Base-by-base conservation (phyloP, 345 rosid genomes). In the Euphorbia tirucalli region DNA sequence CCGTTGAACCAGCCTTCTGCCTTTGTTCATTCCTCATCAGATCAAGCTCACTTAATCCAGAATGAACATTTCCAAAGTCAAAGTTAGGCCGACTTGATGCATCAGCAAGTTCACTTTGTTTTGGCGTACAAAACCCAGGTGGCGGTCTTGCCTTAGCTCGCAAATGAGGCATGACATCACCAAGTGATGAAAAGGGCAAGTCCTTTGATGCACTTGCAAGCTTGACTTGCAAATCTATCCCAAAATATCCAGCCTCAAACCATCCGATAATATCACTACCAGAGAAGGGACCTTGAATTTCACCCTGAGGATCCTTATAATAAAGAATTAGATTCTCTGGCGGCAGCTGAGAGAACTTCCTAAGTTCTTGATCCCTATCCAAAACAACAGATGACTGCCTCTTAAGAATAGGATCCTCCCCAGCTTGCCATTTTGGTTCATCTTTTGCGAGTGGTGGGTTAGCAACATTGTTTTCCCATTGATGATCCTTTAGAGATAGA, bases 131-230 rank as follows among this genome's bases (percentile, higher is more conserved):
- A 83, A 95, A 95, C 61, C 99, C 98, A 80, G 99, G 97, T 5
- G 99, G 99, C 46, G 99, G 98, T 64, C 97, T 87, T 8, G 96
- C 96, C 82, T 95, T 95, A 61, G 97, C 92, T 66, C 94, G 87
- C 74, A 95, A 81, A 80, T 95, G 99, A 69, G 99, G 99, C 98
- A 93, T 95, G 31, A 89, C 93, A 85, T 95, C 97, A 71, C 99
- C 93, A 35, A 95, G 99, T 79, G 69, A 79, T 24, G 77, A 79
- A 82, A 92, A 95, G 10, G 96, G 89, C 13, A 87, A 78, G 43
- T 91, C 98, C 54, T 74, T 86, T 43, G 98, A 80, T 65, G 96
- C 91, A 87, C 44, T 84, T 44, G 85, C 89, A 65, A 70, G 81
- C 63, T 86, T 87, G 71, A 95, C 99, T 64, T 70, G 87, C 86